phyloP scores from a whole-genome alignment of 805 yeast species.

The Spathaspora arborariae region DNA sequence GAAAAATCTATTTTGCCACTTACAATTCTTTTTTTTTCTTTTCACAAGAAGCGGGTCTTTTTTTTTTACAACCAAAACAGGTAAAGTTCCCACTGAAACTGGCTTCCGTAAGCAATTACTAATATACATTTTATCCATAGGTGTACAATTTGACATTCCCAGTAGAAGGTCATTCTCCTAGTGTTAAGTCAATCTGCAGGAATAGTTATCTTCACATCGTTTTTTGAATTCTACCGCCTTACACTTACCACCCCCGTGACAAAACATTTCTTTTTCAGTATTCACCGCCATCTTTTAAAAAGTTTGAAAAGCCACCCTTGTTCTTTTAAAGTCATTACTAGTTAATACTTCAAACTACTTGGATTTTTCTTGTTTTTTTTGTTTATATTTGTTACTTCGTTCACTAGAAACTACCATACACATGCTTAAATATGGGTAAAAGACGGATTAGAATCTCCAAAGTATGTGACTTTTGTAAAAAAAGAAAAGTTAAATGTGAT shows the following conservation, averaged over 20 bases:
- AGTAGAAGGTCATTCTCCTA: no score
- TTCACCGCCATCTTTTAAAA: no score
- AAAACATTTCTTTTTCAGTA: not conserved
- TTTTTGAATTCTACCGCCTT: not conserved
- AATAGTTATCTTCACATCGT: not conserved
- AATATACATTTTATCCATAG: no score
- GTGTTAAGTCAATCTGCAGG: no score
- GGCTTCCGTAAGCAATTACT: not conserved
- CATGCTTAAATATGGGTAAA: constrained; percentile 6
- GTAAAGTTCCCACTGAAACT: not conserved
- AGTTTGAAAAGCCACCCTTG: not conserved
- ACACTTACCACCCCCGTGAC: not conserved
- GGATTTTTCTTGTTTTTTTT: not conserved
- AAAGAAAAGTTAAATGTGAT: constrained; percentile 37
- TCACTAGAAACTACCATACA: not conserved
- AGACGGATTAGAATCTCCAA: constrained; percentile 28
- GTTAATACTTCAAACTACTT: not conserved
- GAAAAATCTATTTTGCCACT: not conserved
- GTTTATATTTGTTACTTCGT: not conserved
- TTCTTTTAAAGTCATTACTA: not conserved
- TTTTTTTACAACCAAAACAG: not conserved
- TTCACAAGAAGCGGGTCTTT: not conserved
- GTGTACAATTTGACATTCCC: no score
- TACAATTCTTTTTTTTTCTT: no score
- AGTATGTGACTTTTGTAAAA: constrained; percentile 34